Conservation (phyloP, 768 basidiomycete genomes). For the Phlegmacium glaucopus region DNA sequence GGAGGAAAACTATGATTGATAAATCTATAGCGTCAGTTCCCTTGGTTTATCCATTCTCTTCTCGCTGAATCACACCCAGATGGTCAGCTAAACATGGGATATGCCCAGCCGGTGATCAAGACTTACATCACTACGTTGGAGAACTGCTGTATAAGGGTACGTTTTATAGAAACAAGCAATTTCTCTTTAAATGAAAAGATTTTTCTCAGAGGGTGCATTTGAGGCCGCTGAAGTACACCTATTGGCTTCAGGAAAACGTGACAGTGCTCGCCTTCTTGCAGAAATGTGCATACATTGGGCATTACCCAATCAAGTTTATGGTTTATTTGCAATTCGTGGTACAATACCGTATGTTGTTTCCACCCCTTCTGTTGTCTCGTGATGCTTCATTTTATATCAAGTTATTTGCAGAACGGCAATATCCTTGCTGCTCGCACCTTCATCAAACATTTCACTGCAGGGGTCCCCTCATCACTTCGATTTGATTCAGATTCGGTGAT, state of each 20-base stretch:
- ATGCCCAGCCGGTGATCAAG: slow-evolving; percentile 86
- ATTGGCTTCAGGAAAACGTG: slow-evolving; percentile 81
- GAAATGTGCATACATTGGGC: slow-evolving; percentile 87
- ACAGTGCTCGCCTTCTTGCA: slow-evolving; percentile 83
- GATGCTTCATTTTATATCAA: slow-evolving; percentile 22
- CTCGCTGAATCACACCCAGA: slow-evolving; percentile 37
- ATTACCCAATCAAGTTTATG: slow-evolving; percentile 44
- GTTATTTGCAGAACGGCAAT: slow-evolving; percentile 81
- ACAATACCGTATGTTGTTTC: slow-evolving; percentile 70
- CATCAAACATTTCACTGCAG: slow-evolving; percentile 73
- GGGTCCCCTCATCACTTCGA: slow-evolving; percentile 48
- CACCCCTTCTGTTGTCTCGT: neutral
- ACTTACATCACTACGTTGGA: slow-evolving; percentile 86
- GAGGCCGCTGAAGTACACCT: slow-evolving; percentile 79
- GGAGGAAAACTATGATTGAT: slow-evolving; percentile 90
- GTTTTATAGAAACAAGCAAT: slow-evolving; percentile 3
- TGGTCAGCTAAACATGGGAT: slow-evolving; percentile 81
- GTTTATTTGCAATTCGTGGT: slow-evolving; percentile 81
- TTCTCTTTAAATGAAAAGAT: neutral
- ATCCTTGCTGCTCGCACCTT: slow-evolving; percentile 94
- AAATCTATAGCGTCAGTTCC: slow-evolving; percentile 72
- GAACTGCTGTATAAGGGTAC: slow-evolving; percentile 83
- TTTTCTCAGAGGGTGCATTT: slow-evolving; percentile 65
- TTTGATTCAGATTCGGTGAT: slow-evolving; percentile 43
- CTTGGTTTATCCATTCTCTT: slow-evolving; percentile 3